Conservation (phyloP, 2,329 filamentous ascomycete genomes). For the Ascochyta rabiei region DNA sequence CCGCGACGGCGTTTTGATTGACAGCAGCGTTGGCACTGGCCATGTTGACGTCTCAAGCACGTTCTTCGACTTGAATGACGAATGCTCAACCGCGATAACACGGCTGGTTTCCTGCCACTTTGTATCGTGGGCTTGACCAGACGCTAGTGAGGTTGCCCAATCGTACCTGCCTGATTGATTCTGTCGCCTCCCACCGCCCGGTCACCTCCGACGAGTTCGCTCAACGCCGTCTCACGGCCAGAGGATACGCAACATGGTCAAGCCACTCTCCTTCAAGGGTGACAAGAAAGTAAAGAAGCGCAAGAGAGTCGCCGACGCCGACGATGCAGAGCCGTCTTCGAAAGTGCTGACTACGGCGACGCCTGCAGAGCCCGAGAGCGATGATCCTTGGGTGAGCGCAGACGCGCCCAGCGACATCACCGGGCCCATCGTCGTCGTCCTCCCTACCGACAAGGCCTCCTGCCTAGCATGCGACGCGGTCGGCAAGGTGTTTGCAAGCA, state of each 20-base stretch:
- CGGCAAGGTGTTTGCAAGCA: conserved; percentile 82
- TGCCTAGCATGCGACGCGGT: conserved; percentile 85
- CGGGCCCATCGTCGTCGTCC: conserved; percentile 81
- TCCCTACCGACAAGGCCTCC: conserved; percentile 74
- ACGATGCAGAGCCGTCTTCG: conserved; percentile 48
- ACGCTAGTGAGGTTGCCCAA: conserved; percentile 12
- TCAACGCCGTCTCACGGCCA: conserved; percentile 21
- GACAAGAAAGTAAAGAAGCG: conserved; percentile 95
- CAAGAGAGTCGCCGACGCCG: conserved; percentile 69
- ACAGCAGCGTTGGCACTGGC: conserved; percentile 29
- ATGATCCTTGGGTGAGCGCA: conserved; percentile 92
- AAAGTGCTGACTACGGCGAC: conserved; percentile 47
- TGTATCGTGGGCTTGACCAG: conserved; percentile 12
- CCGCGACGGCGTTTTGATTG: conserved; percentile 39
- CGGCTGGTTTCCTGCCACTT: conserved; percentile 19
- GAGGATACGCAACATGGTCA: conserved; percentile 67
- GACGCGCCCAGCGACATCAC: conserved; percentile 75
- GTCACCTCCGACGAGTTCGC: conserved; percentile 27
- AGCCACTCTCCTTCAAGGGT: conserved; percentile 92
- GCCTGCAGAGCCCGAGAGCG: conserved; percentile 60
- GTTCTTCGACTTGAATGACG: not conserved
- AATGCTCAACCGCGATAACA: not conserved
- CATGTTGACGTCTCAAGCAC: conserved; percentile 10
- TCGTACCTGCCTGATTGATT: conserved; percentile 37
- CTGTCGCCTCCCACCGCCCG: conserved; percentile 24